Conservation (phyloP, 805 yeast genomes). For the Cyberlindnera bimundalis region DNA sequence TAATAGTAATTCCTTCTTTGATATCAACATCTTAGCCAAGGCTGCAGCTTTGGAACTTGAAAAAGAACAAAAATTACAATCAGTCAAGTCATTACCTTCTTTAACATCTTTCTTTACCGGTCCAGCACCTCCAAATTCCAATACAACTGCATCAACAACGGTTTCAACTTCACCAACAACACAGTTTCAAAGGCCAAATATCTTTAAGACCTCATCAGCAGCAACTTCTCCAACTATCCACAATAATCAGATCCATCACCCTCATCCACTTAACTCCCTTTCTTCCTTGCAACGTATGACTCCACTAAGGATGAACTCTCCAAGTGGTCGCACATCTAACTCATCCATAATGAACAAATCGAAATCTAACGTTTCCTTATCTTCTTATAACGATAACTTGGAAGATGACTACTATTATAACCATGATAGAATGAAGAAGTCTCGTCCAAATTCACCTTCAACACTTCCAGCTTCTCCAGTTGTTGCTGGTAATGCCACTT, state of each 20-base stretch:
- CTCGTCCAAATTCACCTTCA: constrained; percentile 37
- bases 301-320: constrained; percentile 39
- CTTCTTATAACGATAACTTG: constrained; percentile 33
- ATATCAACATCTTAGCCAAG: constrained; percentile 29
- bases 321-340: constrained; percentile 17
- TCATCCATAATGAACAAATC: constrained; percentile 19
- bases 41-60: constrained; percentile 31
- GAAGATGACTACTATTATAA: constrained; percentile 39
- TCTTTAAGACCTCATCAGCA: constrained; percentile 18
- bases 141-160: not conserved
- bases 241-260: constrained; percentile 23
- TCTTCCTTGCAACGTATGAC: constrained; percentile 63
- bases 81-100: constrained; percentile 29
- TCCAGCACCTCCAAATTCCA: not conserved
- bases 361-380: constrained; percentile 26
- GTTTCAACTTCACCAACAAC: constrained; percentile 15
- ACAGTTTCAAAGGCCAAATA: constrained; percentile 16
- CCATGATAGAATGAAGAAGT: constrained; percentile 32
- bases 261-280: constrained; percentile 35
- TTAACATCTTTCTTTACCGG: constrained; percentile 25
- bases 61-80: constrained; percentile 28
- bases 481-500: constrained; percentile 8
- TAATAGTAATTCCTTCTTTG: constrained; percentile 22
- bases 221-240: constrained; percentile 21
- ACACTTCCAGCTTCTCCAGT: constrained; percentile 22